These are phyloP conservation scores for Hypoxylon sp. DNA, from an alignment of 2,329 filamentous ascomycete species.

Conservation along the genomic window DNA sequence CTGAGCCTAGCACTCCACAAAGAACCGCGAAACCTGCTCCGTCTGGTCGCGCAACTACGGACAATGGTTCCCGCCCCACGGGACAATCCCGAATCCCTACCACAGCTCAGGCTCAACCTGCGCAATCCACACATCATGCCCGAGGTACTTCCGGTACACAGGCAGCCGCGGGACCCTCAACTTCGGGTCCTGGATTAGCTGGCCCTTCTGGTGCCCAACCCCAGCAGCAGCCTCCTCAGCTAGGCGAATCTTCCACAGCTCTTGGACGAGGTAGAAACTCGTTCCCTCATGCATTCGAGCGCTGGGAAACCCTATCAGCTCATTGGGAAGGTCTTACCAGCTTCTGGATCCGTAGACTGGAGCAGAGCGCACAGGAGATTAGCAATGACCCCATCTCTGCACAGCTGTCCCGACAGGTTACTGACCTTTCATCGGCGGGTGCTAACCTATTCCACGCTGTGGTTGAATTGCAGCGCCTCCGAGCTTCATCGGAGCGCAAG, in stretches of 20 bases:
- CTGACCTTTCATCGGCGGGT: conserved; percentile 95
- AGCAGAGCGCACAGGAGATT: conserved; percentile 90
- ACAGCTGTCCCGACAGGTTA: conserved; percentile 93
- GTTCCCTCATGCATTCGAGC: conserved; percentile 96
- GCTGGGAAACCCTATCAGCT: conserved; percentile 96
- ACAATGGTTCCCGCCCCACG: conserved; percentile 40
- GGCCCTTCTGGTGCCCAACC: conserved; percentile 54
- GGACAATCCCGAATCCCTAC: conserved; percentile 42
- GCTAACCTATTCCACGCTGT: conserved; percentile 98
- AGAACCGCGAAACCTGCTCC: conserved; percentile 42
- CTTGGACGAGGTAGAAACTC: conserved; percentile 69
- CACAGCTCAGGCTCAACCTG: conserved; percentile 44
- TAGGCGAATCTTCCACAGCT: conserved; percentile 54
- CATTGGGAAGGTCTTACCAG: conserved; percentile 98
- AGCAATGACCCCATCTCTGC: conserved; percentile 85
- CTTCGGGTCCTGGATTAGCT: conserved; percentile 47
- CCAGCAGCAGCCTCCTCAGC: conserved; percentile 40
- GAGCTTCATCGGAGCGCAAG: conserved; percentile 95
- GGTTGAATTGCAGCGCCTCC: conserved; percentile 92
- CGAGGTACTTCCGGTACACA: conserved; percentile 46
- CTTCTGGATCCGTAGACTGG: conserved; percentile 94
- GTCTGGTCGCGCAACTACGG: conserved; percentile 45
- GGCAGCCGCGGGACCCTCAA: conserved; percentile 35
- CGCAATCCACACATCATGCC: conserved; percentile 48
- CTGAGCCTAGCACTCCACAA: conserved; percentile 44